Conservation (phyloP, 352 stramenopile species). For the Pythium brachiatum region DNA sequence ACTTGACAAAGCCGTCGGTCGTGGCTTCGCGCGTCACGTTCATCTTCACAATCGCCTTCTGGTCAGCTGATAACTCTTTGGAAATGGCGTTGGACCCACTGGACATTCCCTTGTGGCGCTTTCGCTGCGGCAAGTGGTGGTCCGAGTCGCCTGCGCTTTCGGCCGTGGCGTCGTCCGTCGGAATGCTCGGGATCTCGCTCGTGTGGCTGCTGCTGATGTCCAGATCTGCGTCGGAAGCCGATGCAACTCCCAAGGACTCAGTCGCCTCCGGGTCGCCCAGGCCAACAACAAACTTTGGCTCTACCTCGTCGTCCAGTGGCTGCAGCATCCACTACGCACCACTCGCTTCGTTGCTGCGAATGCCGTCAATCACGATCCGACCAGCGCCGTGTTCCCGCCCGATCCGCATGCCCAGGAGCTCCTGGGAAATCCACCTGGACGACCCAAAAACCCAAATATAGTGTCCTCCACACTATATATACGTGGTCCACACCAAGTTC, state of each 20-base stretch:
- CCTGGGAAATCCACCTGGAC: not conserved
- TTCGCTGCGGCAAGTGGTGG: conserved; percentile 14
- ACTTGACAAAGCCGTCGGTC: conserved; percentile 66
- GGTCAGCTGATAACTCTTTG: conserved; percentile 64
- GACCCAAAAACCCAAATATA: conserved; percentile 20
- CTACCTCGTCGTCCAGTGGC: conserved; percentile 39
- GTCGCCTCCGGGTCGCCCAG: conserved; percentile 25
- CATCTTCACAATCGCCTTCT: conserved; percentile 77
- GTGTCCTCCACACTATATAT: not conserved
- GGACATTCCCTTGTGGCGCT: conserved; percentile 28
- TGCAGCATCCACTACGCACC: conserved; percentile 38
- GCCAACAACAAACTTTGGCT: conserved; percentile 28
- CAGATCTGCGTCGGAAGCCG: not conserved
- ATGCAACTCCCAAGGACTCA: conserved; percentile 6
- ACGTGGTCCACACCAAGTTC: conserved; percentile 17
- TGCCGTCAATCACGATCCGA: conserved; percentile 11
- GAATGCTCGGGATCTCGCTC: not conserved
- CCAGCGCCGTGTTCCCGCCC: conserved; percentile 4
- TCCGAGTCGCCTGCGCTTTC: conserved; percentile 28
- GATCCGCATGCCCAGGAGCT: not conserved
- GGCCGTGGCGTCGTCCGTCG: conserved; percentile 19
- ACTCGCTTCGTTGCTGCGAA: not conserved
- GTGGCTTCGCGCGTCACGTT: conserved; percentile 58
- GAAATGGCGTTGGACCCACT: conserved; percentile 22
- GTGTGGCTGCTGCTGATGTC: not conserved